These are phyloP conservation scores for Aureobasidium sp. DNA, from an alignment of 2,329 filamentous ascomycete species.

Conservation along the genomic window DNA sequence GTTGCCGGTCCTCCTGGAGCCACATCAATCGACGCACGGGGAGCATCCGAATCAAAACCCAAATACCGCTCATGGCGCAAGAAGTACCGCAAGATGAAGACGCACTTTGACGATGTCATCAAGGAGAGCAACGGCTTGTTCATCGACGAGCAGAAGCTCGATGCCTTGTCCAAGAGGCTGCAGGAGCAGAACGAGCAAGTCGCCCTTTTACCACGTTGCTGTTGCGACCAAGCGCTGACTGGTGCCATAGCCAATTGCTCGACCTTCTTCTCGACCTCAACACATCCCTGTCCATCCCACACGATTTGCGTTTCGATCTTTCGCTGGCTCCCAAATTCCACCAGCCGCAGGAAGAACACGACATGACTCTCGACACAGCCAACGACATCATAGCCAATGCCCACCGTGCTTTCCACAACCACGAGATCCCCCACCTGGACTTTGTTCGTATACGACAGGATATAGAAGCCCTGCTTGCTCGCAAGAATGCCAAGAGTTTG, in stretches of 20 bases:
- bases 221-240: not conserved
- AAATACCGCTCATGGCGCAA: constrained; percentile 46
- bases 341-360: constrained; percentile 22
- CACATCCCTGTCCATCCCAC: constrained; percentile 66
- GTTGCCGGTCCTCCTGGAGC: constrained; percentile 1
- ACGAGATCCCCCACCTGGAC: constrained; percentile 24
- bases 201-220: not conserved
- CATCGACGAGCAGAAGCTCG: constrained; percentile 69
- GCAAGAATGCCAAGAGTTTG: constrained; percentile 23
- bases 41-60: constrained; percentile 8
- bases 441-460: constrained; percentile 24
- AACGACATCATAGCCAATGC: constrained; percentile 27
- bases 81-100: constrained; percentile 89
- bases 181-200: constrained; percentile 87
- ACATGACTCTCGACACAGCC: constrained; percentile 21
- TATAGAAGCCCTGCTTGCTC: constrained; percentile 24
- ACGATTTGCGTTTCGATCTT: constrained; percentile 66
- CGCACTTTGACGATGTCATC: constrained; percentile 68
- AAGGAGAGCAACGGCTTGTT: constrained; percentile 75
- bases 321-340: constrained; percentile 37
- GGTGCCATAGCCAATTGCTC: constrained; percentile 62
- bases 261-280: constrained; percentile 89
- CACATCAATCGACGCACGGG: not conserved
- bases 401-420: constrained; percentile 25
- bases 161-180: constrained; percentile 70